Evolutionary conservation across 1,284 basidiomycete genomes (phyloP), one percentile per base, ranked within the genome.

Genomic region (Grifola frondosa): DNA sequence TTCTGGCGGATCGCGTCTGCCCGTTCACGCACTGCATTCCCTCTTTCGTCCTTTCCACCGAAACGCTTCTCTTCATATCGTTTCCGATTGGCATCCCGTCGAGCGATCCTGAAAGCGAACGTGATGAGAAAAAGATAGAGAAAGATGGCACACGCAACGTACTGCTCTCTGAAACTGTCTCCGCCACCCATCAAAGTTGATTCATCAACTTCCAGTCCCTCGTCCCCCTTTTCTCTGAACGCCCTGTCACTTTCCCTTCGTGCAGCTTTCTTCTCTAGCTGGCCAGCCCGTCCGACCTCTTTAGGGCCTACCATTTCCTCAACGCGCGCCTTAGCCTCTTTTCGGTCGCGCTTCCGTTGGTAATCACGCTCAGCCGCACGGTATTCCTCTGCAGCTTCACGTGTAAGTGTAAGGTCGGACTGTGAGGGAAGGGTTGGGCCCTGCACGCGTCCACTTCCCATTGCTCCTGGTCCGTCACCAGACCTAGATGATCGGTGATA

Each of bases 291-390:
- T 1, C 87, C 88, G 5, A 86, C 78, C 50, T 78, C 78, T 50
- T 78, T 80, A 16, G 87, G 86, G 3, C 86, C 87, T 3, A 87
- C 78, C 61, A 80, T 65, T 17, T 89, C 87, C 57, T 90, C 86
- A 12, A 87, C 42, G 32, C 78, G 69, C 10, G 87, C 84, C 56
- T 80, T 83, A 12, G 74, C 79, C 54, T 87, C 86, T 33, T 67
- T 62, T 37, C 74, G 75, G 31, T 85, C 84, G 3, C 81, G 75
- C 50, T 84, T 85, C 19, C 81, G 77, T 50, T 80, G 76, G 30
- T 75, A 62, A 13, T 68, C 62, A 7, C 77, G 70, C 38, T 86
- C 80, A 3, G 73, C 71, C 2, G 69, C 65, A 8, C 63, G 65
- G 11, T 65, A 50, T 37, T 85, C 83, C 3, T 70, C 68, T 6